Evolutionary conservation across 192 early-diverging fungal genomes (phyloP).

Genomic region (Coemansia javaensis): DNA sequence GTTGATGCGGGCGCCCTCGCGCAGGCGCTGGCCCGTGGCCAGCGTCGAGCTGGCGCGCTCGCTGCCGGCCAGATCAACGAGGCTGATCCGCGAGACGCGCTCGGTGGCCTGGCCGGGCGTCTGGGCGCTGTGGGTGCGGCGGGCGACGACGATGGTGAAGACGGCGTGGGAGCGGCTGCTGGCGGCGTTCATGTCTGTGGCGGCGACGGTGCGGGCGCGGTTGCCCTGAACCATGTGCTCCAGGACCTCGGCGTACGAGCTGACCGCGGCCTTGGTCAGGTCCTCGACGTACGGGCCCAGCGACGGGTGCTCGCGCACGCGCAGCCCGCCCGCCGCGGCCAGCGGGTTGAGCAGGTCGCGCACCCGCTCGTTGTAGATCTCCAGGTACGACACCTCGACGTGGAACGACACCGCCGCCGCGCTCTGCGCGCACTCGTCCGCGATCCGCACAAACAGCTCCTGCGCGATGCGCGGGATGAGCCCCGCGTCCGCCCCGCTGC

Average conservation of each 20-base stretch:
- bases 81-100: constrained; percentile 70
- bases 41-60: constrained; percentile 85
- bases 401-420: constrained; percentile 50
- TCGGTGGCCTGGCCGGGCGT: constrained; percentile 58
- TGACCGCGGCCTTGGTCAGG: constrained; percentile 77
- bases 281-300: constrained; percentile 90
- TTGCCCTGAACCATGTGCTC: constrained; percentile 78
- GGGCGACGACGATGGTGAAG: constrained; percentile 70
- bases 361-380: constrained; percentile 87
- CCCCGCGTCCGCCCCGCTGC: constrained; percentile 58
- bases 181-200: constrained; percentile 92
- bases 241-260: constrained; percentile 62
- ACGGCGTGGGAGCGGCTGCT: constrained; percentile 87
- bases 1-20: constrained; percentile 95
- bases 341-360: constrained; percentile 75
- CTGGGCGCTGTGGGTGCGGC: constrained; percentile 44
- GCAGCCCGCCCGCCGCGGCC: constrained; percentile 67
- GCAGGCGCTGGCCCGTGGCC: constrained; percentile 75
- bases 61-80: constrained; percentile 92
- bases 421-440: constrained; percentile 17
- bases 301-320: constrained; percentile 76
- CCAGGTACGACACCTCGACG: constrained; percentile 85
- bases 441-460: constrained; percentile 70
- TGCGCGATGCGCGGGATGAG: constrained; percentile 83
- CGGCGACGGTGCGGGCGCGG: constrained; percentile 78